Conservation (phyloP, 345 rosid species). For the Sapria himalayana region DNA sequence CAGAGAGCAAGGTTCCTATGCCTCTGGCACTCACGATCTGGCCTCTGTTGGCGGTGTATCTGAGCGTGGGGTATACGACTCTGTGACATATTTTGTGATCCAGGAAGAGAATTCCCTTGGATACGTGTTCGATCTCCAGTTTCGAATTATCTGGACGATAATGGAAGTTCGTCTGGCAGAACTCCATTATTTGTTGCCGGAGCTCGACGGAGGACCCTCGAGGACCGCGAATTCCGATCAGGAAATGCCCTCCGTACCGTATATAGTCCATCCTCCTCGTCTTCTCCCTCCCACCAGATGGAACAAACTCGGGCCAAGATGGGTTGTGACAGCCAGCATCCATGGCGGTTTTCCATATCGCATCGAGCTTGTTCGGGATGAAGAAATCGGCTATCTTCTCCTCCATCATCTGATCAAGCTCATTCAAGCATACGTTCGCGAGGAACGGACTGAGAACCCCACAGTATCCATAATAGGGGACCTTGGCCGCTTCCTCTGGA, state of each 20-base stretch:
- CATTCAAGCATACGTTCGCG: slow-evolving; percentile 66
- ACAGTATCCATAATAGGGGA: slow-evolving; percentile 67
- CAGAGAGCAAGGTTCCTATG: slow-evolving; percentile 81
- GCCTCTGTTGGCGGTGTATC: slow-evolving; percentile 71
- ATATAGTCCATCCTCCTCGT: slow-evolving; percentile 87
- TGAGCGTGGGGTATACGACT: slow-evolving; percentile 68
- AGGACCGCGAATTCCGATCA: slow-evolving; percentile 84
- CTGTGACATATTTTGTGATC: slow-evolving; percentile 74
- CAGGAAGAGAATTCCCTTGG: slow-evolving; percentile 74
- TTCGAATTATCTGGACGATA: slow-evolving; percentile 52
- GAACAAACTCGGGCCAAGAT: slow-evolving; percentile 99
- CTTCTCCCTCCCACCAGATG: slow-evolving; percentile 70
- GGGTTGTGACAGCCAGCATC: slow-evolving; percentile 84
- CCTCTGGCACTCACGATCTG: slow-evolving; percentile 68
- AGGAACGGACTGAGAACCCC: slow-evolving; percentile 89
- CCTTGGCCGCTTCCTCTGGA: slow-evolving; percentile 73
- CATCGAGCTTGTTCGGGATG: slow-evolving; percentile 54
- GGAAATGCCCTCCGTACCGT: slow-evolving; percentile 70
- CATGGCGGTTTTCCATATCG: slow-evolving; percentile 74
- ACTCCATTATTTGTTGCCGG: slow-evolving; percentile 47
- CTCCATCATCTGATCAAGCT: slow-evolving; percentile 72
- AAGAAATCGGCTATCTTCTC: slow-evolving; percentile 41
- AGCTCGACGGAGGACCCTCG: slow-evolving; percentile 66
- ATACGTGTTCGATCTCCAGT: slow-evolving; percentile 68
- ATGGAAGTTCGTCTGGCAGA: slow-evolving; percentile 35